phyloP scores from a whole-genome alignment of 2,329 filamentous ascomycete species.

The Arthroderma uncinatum region DNA sequence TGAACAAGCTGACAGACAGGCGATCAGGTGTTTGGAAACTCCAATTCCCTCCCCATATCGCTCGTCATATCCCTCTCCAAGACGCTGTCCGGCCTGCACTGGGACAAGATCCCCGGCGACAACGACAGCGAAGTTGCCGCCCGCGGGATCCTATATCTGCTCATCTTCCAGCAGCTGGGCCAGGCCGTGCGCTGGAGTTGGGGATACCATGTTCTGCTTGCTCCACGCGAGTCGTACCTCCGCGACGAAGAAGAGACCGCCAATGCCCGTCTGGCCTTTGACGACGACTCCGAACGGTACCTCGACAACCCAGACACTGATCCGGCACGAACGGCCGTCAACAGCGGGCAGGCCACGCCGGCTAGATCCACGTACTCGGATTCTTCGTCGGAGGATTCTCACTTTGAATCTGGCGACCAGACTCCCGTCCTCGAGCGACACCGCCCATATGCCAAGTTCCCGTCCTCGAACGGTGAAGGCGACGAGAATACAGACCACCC shows the following conservation, averaged over 20 bases:
- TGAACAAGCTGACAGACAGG: constrained; percentile 21
- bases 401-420: constrained; percentile 30
- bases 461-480: constrained; percentile 9
- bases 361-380: not conserved
- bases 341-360: not conserved
- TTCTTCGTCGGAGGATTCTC: constrained; percentile 5
- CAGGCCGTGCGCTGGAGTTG: constrained; percentile 95
- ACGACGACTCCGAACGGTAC: constrained; percentile 34
- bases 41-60: constrained; percentile 93
- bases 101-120: constrained; percentile 81
- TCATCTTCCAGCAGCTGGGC: constrained; percentile 95
- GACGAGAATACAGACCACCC: not conserved
- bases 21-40: constrained; percentile 92
- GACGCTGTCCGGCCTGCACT: constrained; percentile 83
- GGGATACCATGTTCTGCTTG: constrained; percentile 92
- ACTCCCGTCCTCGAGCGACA: constrained; percentile 29
- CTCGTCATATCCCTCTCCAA: constrained; percentile 88
- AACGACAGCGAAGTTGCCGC: constrained; percentile 93
- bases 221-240: constrained; percentile 55
- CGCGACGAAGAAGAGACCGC: constrained; percentile 32
- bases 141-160: constrained; percentile 82
- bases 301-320: constrained; percentile 27
- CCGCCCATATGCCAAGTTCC: constrained; percentile 28
- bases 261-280: constrained; percentile 24
- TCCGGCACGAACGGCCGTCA: not conserved